Base-by-base conservation (phyloP, 179 eudicot species). In the Silene coronaria region DNA sequence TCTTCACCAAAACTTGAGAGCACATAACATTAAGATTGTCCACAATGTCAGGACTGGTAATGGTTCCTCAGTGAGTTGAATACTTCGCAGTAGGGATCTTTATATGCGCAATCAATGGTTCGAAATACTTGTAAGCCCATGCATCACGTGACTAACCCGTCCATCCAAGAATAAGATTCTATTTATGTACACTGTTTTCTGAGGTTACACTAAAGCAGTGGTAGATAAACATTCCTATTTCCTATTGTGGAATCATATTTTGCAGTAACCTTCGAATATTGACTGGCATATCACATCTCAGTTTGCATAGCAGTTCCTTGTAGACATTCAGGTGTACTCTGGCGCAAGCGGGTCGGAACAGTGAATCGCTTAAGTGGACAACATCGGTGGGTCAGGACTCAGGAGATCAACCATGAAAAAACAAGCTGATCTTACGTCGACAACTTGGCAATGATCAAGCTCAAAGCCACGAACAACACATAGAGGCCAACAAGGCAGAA, bases 401-500 rank as follows among this genome's bases (percentile, higher is more conserved):
- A 30, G 34, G 10, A 26, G 75, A 72, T 58, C 53, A 32, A 72
- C 75, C 63, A 27, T 13, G n/a, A 30, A 72, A 57, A 57, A 9
- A 4, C 26, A 3, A 28, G 74, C 24, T 3, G 64, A 53, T 57
- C 28, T 74, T 82, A 88, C 24, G 72, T 76, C 6, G 91, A 85
- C 73, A 90, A 86, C 82, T 68, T 87, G 64, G 97, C 95, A 53
- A 95, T 86, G 65, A 92, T 55, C 74, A 92, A 77, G 80, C 97
- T 96, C 70, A 88, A 77, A 14, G 71, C 82, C 26, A 89, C 89
- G 84, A 96, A 96, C 71, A 82, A n/a, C 59, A 82, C 77, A 70
- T 96, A 96, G 46, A 96, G 88, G 28, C 93, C 97, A 59, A 95
- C 97, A 57, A 96, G 99, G 73, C 97, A 93, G 82, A 88, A 93